These are phyloP conservation scores for Neofusicoccum umdonicola DNA, from an alignment of 2,329 filamentous ascomycete species.

Conservation along the genomic window DNA sequence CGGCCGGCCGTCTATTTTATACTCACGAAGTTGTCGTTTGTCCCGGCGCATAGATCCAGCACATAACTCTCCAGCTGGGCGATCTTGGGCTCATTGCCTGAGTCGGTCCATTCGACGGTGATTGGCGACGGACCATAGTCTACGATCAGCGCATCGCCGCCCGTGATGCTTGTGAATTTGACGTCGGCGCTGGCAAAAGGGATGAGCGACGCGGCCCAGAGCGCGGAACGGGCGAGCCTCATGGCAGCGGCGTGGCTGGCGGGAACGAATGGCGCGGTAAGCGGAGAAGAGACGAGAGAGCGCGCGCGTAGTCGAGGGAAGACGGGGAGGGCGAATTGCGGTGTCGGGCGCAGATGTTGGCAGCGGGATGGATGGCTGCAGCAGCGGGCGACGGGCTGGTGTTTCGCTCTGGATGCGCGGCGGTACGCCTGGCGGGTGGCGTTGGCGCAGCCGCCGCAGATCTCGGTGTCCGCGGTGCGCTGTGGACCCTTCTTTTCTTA, in stretches of 20 bases:
- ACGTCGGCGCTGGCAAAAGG: slow-evolving; percentile 52
- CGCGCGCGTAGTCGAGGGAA: not conserved
- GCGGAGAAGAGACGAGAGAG: not conserved
- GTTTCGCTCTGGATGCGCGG: not conserved
- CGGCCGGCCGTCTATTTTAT: not conserved
- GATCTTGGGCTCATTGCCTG: slow-evolving; percentile 49
- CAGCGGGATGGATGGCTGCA: not conserved
- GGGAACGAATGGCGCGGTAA: not conserved
- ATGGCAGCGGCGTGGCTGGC: not conserved
- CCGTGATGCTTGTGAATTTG: slow-evolving; percentile 53
- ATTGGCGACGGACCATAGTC: slow-evolving; percentile 44
- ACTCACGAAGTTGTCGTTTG: slow-evolving; percentile 52
- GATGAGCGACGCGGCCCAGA: slow-evolving; percentile 27
- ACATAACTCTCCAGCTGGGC: slow-evolving; percentile 54
- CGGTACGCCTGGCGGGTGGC: not conserved
- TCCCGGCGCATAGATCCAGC: slow-evolving; percentile 60
- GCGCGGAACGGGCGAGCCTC: not conserved
- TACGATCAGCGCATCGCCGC: slow-evolving; percentile 50
- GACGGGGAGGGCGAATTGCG: not conserved
- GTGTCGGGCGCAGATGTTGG: not conserved
- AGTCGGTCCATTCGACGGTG: slow-evolving; percentile 57
- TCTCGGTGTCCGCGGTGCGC: not conserved
- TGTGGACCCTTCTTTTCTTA: slow-evolving; percentile 1
- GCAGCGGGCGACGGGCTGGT: not conserved
- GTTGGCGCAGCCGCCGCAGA: not conserved